Evolutionary conservation across 176 grass and related monocot species (phyloP).

Genomic region (Avena atlantica): DNA sequence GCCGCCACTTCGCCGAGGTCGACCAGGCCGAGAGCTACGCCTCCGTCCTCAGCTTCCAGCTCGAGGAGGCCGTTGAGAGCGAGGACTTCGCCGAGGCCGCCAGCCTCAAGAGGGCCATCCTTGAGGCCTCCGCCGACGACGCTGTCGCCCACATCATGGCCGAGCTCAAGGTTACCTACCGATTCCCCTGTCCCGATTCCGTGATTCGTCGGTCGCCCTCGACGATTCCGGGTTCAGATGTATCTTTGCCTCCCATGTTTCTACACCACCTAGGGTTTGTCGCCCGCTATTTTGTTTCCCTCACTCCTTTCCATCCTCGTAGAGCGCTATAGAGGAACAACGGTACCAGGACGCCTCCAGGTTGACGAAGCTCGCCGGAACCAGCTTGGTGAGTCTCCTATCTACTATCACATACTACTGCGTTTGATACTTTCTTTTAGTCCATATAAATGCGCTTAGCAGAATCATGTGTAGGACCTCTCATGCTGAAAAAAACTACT

Average conservation of each 20-base stretch:
- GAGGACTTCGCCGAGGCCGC: constrained; percentile 87
- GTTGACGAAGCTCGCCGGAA: too few species aligned
- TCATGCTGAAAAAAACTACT: too few species aligned
- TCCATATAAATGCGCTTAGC: background rate
- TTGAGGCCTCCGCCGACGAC: constrained; percentile 62
- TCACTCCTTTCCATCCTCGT: too few species aligned
- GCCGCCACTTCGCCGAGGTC: constrained; percentile 79
- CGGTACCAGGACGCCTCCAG: too few species aligned
- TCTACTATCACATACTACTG: too few species aligned
- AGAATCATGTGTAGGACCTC: background rate
- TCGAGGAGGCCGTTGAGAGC: constrained; percentile 93
- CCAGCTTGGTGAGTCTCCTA: too few species aligned
- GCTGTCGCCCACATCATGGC: constrained; percentile 73
- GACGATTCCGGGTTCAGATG: background rate
- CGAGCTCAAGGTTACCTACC: constrained; percentile 70
- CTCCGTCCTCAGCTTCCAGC: constrained; percentile 88
- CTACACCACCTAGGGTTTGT: too few species aligned
- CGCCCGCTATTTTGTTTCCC: too few species aligned
- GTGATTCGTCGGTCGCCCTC: background rate
- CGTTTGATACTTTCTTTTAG: too few species aligned
- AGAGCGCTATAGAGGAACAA: too few species aligned
- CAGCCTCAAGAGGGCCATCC: constrained; percentile 69
- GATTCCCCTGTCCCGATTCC: background rate
- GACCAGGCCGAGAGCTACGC: constrained; percentile 85
- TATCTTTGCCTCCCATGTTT: too few species aligned